These are phyloP conservation scores for Plasmodium fragile DNA, from an alignment of 169 alveolate species.

Conservation along the genomic window DNA sequence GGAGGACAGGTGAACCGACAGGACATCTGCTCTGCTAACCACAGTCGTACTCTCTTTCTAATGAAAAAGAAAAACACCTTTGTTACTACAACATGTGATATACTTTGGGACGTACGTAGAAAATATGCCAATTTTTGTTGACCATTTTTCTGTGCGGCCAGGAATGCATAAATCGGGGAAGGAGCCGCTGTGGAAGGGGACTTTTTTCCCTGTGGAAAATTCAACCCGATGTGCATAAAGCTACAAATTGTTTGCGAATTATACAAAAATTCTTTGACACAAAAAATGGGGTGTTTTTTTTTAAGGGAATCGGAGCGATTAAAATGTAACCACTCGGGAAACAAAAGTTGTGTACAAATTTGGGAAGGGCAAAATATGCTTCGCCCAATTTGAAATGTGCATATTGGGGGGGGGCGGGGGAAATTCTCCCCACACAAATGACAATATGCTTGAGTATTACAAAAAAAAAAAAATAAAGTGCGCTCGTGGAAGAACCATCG, in stretches of 20 bases:
- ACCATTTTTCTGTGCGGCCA: not conserved
- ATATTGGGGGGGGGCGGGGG: not conserved
- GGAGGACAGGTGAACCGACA: not conserved
- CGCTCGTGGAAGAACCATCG: not conserved
- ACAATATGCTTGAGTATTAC: not conserved
- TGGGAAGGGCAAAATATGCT: not conserved
- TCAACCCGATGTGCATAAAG: not conserved
- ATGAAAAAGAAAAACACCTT: not conserved
- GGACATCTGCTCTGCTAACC: not conserved
- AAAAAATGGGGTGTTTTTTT: not conserved
- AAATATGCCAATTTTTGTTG: not conserved
- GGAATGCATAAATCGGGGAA: not conserved
- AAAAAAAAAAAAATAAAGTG: not conserved
- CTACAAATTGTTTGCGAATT: not conserved
- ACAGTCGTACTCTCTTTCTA: not conserved
- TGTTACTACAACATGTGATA: not conserved
- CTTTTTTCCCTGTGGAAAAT: not conserved
- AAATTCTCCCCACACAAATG: not conserved
- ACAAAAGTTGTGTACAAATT: slow-evolving; percentile 9
- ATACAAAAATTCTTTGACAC: not conserved
- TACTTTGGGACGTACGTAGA: not conserved
- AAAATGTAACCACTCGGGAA: not conserved
- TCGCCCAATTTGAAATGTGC: not conserved
- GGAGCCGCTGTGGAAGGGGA: not conserved
- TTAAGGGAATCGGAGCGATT: not conserved